Evolutionary conservation across 1,284 basidiomycete genomes (phyloP), one percentile per base, ranked within the genome.

Genomic region (Boletus hoseneyae): DNA sequence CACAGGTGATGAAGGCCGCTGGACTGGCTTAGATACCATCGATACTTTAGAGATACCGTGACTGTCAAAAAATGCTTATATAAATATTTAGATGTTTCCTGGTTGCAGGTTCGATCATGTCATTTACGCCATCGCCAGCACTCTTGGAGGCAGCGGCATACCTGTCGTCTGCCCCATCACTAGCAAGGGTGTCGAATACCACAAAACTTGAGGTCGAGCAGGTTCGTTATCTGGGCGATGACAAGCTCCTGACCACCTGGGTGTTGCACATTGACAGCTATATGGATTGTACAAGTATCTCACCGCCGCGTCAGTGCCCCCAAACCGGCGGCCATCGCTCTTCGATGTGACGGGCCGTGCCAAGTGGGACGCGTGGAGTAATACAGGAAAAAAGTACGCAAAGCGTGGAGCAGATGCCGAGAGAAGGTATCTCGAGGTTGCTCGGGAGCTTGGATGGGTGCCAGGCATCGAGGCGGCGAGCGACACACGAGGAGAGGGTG

Each of bases 291-390:
- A 81, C 83, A 95, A 95, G 68, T 79, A 75, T 64, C 67, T 90
- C 21, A 89, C 82, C 7, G 75, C 79, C 18, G 76, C 82, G 0
- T 63, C 76, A 12, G 61, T 56, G n/a, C 82, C 90, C 18, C 73
- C 69, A 32, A 73, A 71, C 7, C 63, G 82, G 4, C 79, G 87
- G 3, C 93, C 93, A 1, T 89, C 87, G 6, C 75, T 95, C 27
- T 90, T 94, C 61, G 90, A 90, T 55, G 78, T 88, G 63, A 77
- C 85, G 3, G 86, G 83, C 3, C 75, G 90, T 29, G 90, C 91
- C 2, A 95, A 95, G 67, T 91, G 90, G 85, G 91, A 94, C 63
- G 87, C 90, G 1, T 95, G 92, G 90, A 74, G 66, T 29, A 62
- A 71, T 6, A 66, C 74, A n/a, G 78, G 76, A 4, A 74, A 74